A percentile compares a stretch with the other conserved stretches of the same genome.
Evolutionary conservation across 805 yeast species (phyloP).

Genomic region (Starmerella gropengiesseri): DNA sequence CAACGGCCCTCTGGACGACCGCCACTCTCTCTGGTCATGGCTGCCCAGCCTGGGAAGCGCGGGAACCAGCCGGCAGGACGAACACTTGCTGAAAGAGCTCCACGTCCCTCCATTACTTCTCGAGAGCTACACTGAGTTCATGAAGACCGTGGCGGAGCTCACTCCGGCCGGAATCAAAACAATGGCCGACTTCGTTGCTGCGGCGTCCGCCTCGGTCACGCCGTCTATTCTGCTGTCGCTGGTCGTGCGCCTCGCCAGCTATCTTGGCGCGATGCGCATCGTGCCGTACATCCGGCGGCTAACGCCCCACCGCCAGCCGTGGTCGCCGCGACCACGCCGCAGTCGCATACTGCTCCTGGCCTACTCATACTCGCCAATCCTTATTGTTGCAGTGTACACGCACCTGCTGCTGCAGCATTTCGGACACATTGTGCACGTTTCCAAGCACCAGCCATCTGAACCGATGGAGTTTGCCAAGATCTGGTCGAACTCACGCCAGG

Average conservation of each 20-base stretch:
- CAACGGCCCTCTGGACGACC: not conserved
- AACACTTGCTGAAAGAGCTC: slow-evolving; percentile 18
- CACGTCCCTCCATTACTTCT: slow-evolving; percentile 33
- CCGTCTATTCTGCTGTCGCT: slow-evolving; percentile 72
- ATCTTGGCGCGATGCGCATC: slow-evolving; percentile 82
- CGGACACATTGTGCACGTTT: slow-evolving; percentile 23
- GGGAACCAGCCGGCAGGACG: slow-evolving; percentile 2
- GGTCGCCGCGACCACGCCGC: slow-evolving; percentile 14
- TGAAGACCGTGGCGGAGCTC: slow-evolving; percentile 30
- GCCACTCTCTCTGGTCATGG: slow-evolving; percentile 6
- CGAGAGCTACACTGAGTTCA: slow-evolving; percentile 31
- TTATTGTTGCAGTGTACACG: slow-evolving; percentile 88
- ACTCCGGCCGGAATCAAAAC: slow-evolving; percentile 35
- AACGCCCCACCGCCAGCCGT: slow-evolving; percentile 8
- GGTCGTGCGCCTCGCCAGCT: slow-evolving; percentile 75
- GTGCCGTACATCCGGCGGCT: slow-evolving; percentile 53
- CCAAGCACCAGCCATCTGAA: not conserved
- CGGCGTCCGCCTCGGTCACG: slow-evolving; percentile 53
- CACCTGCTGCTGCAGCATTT: slow-evolving; percentile 78
- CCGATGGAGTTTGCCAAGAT: slow-evolving; percentile 15
- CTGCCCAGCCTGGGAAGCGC: not conserved
- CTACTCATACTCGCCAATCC: slow-evolving; percentile 86
- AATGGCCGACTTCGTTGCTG: slow-evolving; percentile 36
- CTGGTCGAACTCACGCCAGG: slow-evolving; percentile 35
- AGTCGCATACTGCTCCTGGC: slow-evolving; percentile 34